These are phyloP conservation scores for Pythium sukuiense DNA, from an alignment of 352 stramenopile species.

Conservation along the genomic window DNA sequence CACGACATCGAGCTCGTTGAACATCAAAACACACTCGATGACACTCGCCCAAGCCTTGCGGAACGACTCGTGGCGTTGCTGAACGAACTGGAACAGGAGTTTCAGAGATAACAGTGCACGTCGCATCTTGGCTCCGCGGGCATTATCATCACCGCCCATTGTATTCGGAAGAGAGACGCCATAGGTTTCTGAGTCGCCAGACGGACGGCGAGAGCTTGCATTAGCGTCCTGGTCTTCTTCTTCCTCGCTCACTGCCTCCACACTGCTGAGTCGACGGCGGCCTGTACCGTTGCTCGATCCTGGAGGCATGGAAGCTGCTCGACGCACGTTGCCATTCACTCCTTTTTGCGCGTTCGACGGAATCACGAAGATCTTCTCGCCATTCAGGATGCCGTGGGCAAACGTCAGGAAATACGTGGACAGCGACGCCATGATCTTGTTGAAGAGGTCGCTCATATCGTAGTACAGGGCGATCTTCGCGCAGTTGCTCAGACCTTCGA, in stretches of 20 bases:
- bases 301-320: constrained; percentile 1
- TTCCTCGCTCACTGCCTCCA: constrained; percentile 15
- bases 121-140: constrained; percentile 73
- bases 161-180: not conserved
- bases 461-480: constrained; percentile 88
- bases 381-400: constrained; percentile 78
- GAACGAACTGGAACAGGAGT: constrained; percentile 83
- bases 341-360: constrained; percentile 38
- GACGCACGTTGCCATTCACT: constrained; percentile 22
- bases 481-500: constrained; percentile 82
- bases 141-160: constrained; percentile 57
- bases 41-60: constrained; percentile 80
- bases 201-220: not conserved
- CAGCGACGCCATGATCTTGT: constrained; percentile 79
- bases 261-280: constrained; percentile 15
- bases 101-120: constrained; percentile 76
- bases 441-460: constrained; percentile 76
- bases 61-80: constrained; percentile 77
- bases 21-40: constrained; percentile 86
- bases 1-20: constrained; percentile 85
- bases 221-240: not conserved
- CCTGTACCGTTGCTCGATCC: constrained; percentile 7
- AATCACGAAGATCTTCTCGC: constrained; percentile 82
- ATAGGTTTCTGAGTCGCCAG: constrained; percentile 12
- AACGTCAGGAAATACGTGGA: constrained; percentile 86